Percentiles rank a stretch among this genome's conserved stretches.
Conservation (phyloP, 1,284 basidiomycete species). For the Puccinia coronata region DNA sequence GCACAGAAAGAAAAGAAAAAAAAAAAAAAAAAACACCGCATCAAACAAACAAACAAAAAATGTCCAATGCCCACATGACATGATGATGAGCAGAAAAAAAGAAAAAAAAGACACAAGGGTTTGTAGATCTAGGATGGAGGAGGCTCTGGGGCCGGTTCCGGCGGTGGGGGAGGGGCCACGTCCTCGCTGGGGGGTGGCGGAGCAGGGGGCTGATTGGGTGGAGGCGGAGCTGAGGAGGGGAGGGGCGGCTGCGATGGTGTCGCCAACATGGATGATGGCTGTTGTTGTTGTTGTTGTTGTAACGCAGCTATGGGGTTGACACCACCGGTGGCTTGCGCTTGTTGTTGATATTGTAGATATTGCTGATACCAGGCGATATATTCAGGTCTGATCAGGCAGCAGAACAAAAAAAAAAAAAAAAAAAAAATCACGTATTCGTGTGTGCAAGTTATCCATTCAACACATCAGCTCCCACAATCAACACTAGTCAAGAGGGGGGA, state of each 20-base stretch:
- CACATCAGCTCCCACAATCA: not conserved
- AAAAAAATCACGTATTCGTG: not conserved
- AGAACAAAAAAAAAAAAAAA: too few species aligned
- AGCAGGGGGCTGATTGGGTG: slow-evolving; percentile 4
- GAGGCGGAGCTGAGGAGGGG: slow-evolving; percentile 5
- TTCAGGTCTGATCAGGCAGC: slow-evolving; percentile 23
- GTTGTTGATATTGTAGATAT: slow-evolving; percentile 47
- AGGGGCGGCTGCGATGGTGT: not conserved
- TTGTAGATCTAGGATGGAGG: slow-evolving; percentile 13
- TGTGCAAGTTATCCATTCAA: not conserved
- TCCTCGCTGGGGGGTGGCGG: slow-evolving; percentile 44
- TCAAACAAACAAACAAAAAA: not conserved
- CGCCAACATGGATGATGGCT: not conserved
- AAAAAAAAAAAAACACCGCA: not conserved
- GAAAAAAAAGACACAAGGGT: not conserved
- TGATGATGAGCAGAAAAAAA: not conserved
- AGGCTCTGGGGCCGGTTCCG: slow-evolving; percentile 41
- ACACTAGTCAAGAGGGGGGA: too few species aligned
- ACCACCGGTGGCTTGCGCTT: slow-evolving; percentile 22
- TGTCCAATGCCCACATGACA: not conserved
- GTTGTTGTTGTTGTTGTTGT: not conserved
- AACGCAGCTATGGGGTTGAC: not conserved
- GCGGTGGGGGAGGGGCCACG: slow-evolving; percentile 35
- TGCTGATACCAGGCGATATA: slow-evolving; percentile 50
- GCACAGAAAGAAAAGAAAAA: not conserved